A percentile compares a stretch with the other conserved stretches of the same genome.
Evolutionary conservation across 805 yeast genomes (phyloP).

Genomic region (Debaryomyces hansenii): DNA sequence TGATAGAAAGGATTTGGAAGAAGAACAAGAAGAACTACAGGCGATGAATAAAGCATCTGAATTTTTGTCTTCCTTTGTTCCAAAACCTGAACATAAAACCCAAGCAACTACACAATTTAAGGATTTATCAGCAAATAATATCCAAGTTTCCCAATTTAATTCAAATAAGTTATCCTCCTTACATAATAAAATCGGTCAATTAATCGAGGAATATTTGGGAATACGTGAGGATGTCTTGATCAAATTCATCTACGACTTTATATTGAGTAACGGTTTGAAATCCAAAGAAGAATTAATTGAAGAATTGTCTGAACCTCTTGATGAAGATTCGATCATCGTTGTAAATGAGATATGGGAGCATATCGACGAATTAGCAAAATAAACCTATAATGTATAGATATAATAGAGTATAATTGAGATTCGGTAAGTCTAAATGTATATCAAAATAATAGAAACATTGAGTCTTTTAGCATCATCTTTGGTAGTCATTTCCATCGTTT

Average conservation of each 20-base stretch:
- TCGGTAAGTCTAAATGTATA: no score
- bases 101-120: not conserved
- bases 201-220: conserved; percentile 55
- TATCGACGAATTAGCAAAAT: conserved; percentile 4
- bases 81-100: not conserved
- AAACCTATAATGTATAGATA: not conserved
- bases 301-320: conserved; percentile 52
- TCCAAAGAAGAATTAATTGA: conserved; percentile 33
- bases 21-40: conserved; percentile 24
- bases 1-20: conserved; percentile 42
- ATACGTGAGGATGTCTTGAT: conserved; percentile 51
- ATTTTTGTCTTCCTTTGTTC: conserved; percentile 12
- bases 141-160: conserved; percentile 11
- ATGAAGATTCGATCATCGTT: conserved; percentile 46
- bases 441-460: no score
- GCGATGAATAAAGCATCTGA: conserved; percentile 6
- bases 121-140: not conserved
- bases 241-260: conserved; percentile 40
- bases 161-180: conserved; percentile 18
- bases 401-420: no score
- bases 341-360: conserved; percentile 41
- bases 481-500: no score
- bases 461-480: no score
- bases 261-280: conserved; percentile 29
- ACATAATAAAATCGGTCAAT: conserved; percentile 35